Conservation (phyloP, 345 rosid genomes). For the Angophora floribunda region DNA sequence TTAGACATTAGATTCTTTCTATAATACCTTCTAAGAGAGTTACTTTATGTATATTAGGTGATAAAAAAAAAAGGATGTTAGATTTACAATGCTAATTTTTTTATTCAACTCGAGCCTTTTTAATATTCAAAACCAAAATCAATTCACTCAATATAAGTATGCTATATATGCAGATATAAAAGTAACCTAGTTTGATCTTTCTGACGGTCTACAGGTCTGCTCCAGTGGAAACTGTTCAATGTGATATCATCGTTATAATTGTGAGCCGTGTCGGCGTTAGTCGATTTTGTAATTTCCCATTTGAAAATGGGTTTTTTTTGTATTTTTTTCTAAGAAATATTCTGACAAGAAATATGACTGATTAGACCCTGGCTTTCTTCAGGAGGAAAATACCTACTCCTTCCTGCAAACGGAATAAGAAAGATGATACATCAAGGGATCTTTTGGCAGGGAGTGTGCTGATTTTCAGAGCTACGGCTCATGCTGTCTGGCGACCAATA, state of each 20-base stretch:
- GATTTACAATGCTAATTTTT: background rate
- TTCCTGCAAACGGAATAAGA: background rate
- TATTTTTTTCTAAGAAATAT: background rate
- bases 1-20: background rate
- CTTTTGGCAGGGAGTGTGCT: background rate
- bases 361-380: background rate
- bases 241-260: background rate
- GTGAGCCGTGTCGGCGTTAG: background rate
- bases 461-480: background rate
- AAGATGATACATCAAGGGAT: background rate
- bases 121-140: no score
- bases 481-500: background rate
- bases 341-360: background rate
- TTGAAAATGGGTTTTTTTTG: background rate
- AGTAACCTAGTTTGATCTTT: background rate
- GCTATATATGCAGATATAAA: background rate
- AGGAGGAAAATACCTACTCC: background rate
- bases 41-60: background rate
- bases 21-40: background rate
- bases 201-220: background rate
- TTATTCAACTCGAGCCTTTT: background rate
- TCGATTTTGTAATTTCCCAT: background rate
- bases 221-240: background rate
- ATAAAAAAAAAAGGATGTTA: background rate
- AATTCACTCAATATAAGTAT: background rate